Evolutionary conservation across 768 basidiomycete genomes (phyloP).

Genomic region (Suillus americanus): DNA sequence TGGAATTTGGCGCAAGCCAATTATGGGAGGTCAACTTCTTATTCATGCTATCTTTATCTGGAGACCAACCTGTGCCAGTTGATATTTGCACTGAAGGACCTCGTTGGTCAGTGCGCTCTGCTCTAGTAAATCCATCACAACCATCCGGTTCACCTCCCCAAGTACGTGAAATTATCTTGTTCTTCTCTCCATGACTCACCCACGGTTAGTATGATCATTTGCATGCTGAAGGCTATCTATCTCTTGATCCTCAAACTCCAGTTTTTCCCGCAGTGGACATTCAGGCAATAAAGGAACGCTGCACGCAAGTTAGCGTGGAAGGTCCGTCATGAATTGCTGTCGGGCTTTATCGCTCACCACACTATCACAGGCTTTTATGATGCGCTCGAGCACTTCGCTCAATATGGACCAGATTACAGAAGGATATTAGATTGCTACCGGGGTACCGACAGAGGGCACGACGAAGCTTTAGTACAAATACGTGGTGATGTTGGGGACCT

Average conservation of each 20-base stretch:
- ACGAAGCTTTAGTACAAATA: too few species aligned
- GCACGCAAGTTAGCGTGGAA: background rate
- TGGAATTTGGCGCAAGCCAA: slow-evolving; percentile 4
- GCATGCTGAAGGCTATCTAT: slow-evolving; percentile 7
- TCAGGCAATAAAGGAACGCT: background rate
- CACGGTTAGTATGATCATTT: background rate
- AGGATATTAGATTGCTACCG: slow-evolving; percentile 23
- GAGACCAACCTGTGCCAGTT: slow-evolving; percentile 3
- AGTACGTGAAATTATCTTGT: background rate
- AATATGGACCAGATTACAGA: slow-evolving; percentile 33
- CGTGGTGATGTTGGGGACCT: too few species aligned
- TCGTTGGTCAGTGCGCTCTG: background rate
- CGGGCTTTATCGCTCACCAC: background rate
- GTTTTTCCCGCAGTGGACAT: background rate
- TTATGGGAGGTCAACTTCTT: slow-evolving; percentile 4
- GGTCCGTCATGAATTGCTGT: background rate
- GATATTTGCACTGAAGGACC: background rate
- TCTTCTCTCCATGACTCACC: background rate
- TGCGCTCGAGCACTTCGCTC: slow-evolving; percentile 28
- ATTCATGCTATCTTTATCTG: slow-evolving; percentile 2
- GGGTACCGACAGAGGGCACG: too few species aligned
- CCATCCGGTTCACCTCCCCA: background rate
- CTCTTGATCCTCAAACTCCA: background rate
- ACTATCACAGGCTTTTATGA: slow-evolving; percentile 24
- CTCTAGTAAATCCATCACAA: background rate